Percentiles rank a stretch among this genome's conserved stretches.
Evolutionary conservation across 805 yeast genomes (phyloP).

Genomic region (Debaryomyces prosopidis): DNA sequence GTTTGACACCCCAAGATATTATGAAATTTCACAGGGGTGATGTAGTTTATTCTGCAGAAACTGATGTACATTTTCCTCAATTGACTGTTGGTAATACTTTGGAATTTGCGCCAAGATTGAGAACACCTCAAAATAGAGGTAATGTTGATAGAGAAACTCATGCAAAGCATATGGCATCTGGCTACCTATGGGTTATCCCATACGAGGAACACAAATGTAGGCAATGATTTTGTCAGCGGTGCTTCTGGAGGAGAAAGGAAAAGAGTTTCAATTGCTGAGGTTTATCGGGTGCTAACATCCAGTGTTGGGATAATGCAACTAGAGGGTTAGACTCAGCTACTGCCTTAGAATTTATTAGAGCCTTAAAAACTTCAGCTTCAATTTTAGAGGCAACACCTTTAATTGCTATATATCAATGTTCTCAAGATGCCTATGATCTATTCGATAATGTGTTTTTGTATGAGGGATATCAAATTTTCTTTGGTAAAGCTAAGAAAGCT

Average conservation of each 20-base stretch:
- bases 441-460: constrained; percentile 64
- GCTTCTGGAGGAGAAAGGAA: constrained; percentile 74
- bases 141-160: constrained; percentile 56
- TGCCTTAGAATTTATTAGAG: constrained; percentile 63
- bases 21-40: constrained; percentile 61
- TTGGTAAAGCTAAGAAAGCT: constrained; percentile 55
- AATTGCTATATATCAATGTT: constrained; percentile 69
- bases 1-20: constrained; percentile 54
- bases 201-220: constrained; percentile 62
- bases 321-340: constrained; percentile 73
- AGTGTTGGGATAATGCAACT: constrained; percentile 70
- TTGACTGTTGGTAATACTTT: constrained; percentile 67
- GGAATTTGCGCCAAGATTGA: constrained; percentile 58
- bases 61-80: constrained; percentile 68
- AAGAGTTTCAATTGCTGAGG: constrained; percentile 71
- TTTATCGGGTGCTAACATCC: constrained; percentile 52
- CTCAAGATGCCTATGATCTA: constrained; percentile 60
- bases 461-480: constrained; percentile 61
- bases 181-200: constrained; percentile 59
- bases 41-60: constrained; percentile 70
- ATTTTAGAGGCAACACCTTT: constrained; percentile 55
- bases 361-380: constrained; percentile 60
- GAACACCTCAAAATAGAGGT: constrained; percentile 62
- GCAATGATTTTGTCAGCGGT: constrained; percentile 69
- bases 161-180: constrained; percentile 54